phyloP scores from a whole-genome alignment of 805 yeast species.

The Myxozyma vanderwaltii region DNA sequence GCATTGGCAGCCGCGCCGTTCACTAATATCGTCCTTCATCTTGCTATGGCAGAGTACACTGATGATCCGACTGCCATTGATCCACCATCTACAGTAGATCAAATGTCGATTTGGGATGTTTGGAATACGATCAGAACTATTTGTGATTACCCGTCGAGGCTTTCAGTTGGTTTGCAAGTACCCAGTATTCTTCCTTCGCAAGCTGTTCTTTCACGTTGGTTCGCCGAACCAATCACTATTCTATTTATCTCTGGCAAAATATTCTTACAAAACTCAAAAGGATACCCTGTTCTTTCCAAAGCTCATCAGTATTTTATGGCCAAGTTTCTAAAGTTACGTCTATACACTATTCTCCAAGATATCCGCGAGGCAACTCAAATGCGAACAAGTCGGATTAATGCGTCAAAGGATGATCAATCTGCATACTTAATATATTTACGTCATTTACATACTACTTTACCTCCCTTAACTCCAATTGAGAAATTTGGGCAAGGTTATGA shows the following conservation, averaged over 20 bases:
- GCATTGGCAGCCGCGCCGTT: conserved; percentile 38
- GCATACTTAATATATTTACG: conserved; percentile 51
- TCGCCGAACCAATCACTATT: conserved; percentile 65
- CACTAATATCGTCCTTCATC: conserved; percentile 28
- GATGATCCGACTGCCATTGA: conserved; percentile 26
- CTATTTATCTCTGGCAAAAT: conserved; percentile 57
- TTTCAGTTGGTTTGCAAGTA: conserved; percentile 74
- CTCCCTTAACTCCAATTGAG: conserved; percentile 41
- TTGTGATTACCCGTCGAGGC: conserved; percentile 55
- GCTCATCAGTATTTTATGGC: conserved; percentile 55
- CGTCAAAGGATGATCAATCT: conserved; percentile 39
- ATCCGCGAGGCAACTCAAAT: conserved; percentile 45
- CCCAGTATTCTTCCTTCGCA: conserved; percentile 62
- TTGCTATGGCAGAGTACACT: conserved; percentile 40
- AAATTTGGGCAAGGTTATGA: conserved; percentile 44
- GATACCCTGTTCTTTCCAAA: conserved; percentile 66
- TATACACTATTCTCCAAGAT: conserved; percentile 56
- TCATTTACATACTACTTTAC: conserved; percentile 42
- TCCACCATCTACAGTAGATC: conserved; percentile 40
- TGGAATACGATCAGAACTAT: conserved; percentile 67
- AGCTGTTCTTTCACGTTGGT: conserved; percentile 60
- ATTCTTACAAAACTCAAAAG: conserved; percentile 60
- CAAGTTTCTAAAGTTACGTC: conserved; percentile 49
- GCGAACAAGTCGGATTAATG: conserved; percentile 26
- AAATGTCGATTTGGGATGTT: conserved; percentile 69